Conservation (phyloP, 306 rosid genomes). For the Quercus suber region DNA sequence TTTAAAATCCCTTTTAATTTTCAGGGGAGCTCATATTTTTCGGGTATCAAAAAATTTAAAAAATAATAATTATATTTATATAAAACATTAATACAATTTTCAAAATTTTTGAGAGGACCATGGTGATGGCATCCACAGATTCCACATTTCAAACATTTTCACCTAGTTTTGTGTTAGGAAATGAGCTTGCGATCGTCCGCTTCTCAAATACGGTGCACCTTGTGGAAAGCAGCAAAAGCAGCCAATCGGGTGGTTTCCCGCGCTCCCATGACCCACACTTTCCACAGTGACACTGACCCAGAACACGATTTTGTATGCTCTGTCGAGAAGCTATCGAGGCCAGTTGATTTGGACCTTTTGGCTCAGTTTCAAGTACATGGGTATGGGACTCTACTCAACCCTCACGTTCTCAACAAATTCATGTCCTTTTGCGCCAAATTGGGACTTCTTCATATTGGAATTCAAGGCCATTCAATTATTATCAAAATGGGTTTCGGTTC, state of each 20-base stretch:
- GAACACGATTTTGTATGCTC: background rate
- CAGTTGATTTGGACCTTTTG: background rate
- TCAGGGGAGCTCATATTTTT: no score
- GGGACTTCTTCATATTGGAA: background rate
- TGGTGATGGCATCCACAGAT: no score
- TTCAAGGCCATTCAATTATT: slow-evolving; percentile 24
- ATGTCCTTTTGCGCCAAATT: slow-evolving; percentile 21
- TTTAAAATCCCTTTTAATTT: no score
- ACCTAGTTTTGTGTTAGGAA: background rate
- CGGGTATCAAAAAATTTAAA: no score
- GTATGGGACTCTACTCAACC: slow-evolving; percentile 22
- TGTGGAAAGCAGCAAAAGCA: background rate
- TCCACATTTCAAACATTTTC: no score
- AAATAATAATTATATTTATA: no score
- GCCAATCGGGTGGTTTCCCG: slow-evolving; percentile 10
- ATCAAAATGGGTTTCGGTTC: slow-evolving; percentile 38
- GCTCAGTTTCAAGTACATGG: slow-evolving; percentile 11
- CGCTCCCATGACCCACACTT: slow-evolving; percentile 5
- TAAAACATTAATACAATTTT: no score
- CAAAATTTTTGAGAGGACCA: no score
- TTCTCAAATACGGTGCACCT: background rate
- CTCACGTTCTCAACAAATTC: slow-evolving; percentile 29
- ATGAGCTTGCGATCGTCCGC: background rate
- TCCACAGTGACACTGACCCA: background rate
- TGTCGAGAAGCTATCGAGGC: background rate